Evolutionary conservation across 345 rosid species (phyloP).

Genomic region (Salix suchowensis): DNA sequence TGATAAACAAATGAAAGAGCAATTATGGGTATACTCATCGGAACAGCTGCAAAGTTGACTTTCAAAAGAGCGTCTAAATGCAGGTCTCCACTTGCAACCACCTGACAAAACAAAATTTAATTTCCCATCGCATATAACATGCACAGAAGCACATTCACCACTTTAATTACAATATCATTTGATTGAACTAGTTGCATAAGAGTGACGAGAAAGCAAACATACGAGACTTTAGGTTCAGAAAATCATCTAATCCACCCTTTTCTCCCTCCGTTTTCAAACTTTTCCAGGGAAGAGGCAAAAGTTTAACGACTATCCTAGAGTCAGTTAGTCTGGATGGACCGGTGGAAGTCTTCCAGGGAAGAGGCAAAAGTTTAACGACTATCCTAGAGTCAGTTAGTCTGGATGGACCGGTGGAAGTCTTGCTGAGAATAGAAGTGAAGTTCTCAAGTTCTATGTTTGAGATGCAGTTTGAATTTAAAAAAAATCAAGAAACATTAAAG

Average conservation of each 20-base stretch:
- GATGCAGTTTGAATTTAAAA: background rate
- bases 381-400: background rate
- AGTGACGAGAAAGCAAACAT: background rate
- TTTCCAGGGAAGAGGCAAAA: background rate
- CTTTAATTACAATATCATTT: background rate
- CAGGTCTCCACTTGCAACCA: constrained; percentile 67
- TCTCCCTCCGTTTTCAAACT: background rate
- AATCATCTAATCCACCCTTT: background rate
- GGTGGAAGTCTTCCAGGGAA: background rate
- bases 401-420: background rate
- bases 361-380: background rate
- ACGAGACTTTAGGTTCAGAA: background rate
- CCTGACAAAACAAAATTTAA: constrained; percentile 37
- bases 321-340: background rate
- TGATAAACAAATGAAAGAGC: constrained; percentile 92
- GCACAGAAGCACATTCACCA: background rate
- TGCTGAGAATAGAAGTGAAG: background rate
- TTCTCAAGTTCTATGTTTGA: background rate
- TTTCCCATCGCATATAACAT: background rate
- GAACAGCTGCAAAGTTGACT: constrained; percentile 87
- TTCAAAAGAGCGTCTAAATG: constrained; percentile 74
- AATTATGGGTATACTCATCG: constrained; percentile 94
- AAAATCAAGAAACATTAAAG: background rate
- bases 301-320: background rate
- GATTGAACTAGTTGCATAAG: background rate